Evolutionary conservation across 257 asterid species (phyloP).

Genomic region (Asclepias syriaca): DNA sequence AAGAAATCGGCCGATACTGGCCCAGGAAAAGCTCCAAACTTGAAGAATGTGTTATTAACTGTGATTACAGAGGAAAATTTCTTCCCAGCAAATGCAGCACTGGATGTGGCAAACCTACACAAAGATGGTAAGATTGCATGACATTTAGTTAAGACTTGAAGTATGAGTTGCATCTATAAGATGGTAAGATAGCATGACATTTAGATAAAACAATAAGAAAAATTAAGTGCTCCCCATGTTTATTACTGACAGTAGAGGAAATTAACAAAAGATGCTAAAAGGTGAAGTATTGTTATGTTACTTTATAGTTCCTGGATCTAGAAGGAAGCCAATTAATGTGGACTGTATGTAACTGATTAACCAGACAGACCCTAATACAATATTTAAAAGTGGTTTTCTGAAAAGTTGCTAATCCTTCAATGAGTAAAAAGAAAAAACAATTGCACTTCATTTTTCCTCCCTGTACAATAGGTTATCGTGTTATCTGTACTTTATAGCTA

Average conservation of each 20-base stretch:
- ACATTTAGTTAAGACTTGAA: slow-evolving; percentile 1
- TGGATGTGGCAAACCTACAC: slow-evolving; percentile 86
- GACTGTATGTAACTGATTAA: not conserved
- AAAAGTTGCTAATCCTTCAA: not conserved
- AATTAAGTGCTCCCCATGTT: not conserved
- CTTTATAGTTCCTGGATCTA: not conserved
- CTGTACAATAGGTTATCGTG: not conserved
- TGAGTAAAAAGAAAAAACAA: not conserved
- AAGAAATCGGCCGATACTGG: slow-evolving; percentile 93
- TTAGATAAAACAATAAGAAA: not conserved
- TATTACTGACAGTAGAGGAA: not conserved
- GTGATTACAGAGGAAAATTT: slow-evolving; percentile 83
- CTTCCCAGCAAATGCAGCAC: slow-evolving; percentile 76
- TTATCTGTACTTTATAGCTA: not conserved
- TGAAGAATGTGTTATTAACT: slow-evolving; percentile 57
- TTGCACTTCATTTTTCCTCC: not conserved
- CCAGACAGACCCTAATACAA: not conserved
- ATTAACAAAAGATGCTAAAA: not conserved
- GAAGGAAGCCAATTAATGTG: not conserved
- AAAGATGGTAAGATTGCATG: slow-evolving; percentile 60
- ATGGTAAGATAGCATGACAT: slow-evolving; percentile 46
- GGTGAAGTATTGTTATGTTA: not conserved
- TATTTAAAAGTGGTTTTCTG: not conserved
- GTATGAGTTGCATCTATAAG: slow-evolving; percentile 18
- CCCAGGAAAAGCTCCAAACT: slow-evolving; percentile 60